A percentile compares a stretch with the other conserved stretches of the same genome.
These are phyloP conservation scores for Camptophora hylomeconis DNA, from an alignment of 2,329 filamentous ascomycete species.

Conservation along the genomic window DNA sequence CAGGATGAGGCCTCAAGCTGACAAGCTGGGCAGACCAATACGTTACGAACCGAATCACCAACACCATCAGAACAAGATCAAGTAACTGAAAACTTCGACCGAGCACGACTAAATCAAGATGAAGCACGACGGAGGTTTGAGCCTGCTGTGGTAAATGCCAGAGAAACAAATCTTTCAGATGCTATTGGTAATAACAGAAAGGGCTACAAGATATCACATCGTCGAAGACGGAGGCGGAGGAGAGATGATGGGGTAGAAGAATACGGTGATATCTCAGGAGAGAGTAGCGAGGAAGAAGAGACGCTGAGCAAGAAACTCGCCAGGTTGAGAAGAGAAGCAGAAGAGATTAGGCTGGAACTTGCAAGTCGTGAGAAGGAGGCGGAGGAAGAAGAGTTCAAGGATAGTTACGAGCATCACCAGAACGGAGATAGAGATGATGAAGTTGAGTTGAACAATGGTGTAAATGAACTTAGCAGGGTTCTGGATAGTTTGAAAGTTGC, in stretches of 20 bases:
- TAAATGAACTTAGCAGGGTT: conserved; percentile 57
- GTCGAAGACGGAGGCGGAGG: conserved; percentile 44
- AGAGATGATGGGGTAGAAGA: conserved; percentile 39
- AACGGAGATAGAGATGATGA: conserved; percentile 25
- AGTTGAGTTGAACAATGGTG: conserved; percentile 36
- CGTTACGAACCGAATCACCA: conserved; percentile 44
- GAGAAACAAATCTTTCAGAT: conserved; percentile 78
- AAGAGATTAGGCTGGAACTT: conserved; percentile 51
- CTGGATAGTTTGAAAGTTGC: conserved; percentile 48
- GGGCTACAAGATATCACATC: conserved; percentile 65
- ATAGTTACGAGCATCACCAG: conserved; percentile 28
- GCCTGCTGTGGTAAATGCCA: conserved; percentile 61
- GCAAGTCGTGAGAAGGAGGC: conserved; percentile 28
- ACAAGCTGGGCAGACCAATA: conserved; percentile 39
- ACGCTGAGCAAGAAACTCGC: conserved; percentile 66
- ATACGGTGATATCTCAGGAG: conserved; percentile 50
- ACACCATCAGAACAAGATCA: conserved; percentile 43
- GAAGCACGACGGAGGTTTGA: conserved; percentile 71
- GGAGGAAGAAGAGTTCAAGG: conserved; percentile 26
- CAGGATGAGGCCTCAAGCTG: conserved; percentile 1
- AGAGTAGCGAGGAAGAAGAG: conserved; percentile 70
- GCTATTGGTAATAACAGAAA: conserved; percentile 70
- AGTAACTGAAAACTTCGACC: conserved; percentile 52
- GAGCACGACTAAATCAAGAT: conserved; percentile 60
- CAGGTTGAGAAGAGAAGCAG: conserved; percentile 68